A percentile compares a stretch with the other conserved stretches of the same genome.
Evolutionary conservation across 371 early-diverging fungal genomes (phyloP).

Genomic region (Saksenaea oblongispora): DNA sequence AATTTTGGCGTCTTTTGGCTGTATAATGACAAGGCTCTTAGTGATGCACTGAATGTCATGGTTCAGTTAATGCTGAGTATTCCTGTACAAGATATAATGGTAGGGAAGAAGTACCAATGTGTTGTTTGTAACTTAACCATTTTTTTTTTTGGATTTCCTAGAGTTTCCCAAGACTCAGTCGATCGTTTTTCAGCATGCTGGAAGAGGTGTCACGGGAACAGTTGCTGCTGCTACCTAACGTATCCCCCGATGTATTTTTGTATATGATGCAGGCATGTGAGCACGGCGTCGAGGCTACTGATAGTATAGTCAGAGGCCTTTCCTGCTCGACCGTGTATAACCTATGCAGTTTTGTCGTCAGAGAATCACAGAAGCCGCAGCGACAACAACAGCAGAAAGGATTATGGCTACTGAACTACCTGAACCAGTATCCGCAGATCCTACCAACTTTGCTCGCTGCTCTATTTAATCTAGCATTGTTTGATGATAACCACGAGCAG

Average conservation of each 20-base stretch:
- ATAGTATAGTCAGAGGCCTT: conserved; percentile 56
- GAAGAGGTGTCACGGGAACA: conserved; percentile 65
- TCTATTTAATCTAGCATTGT: conserved; percentile 70
- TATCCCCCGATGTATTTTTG: conserved; percentile 51
- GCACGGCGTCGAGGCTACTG: conserved; percentile 48
- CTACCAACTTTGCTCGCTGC: conserved; percentile 58
- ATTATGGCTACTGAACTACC: conserved; percentile 50
- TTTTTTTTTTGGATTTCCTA: no score
- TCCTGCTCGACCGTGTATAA: conserved; percentile 73
- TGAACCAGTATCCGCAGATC: conserved; percentile 52
- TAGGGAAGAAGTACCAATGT: conserved; percentile 29
- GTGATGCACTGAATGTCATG: conserved; percentile 59
- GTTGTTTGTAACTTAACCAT: no score
- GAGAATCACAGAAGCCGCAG: conserved; percentile 11
- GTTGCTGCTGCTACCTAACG: conserved; percentile 52
- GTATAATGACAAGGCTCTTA: conserved; percentile 82
- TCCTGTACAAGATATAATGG: conserved; percentile 72
- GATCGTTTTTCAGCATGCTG: conserved; percentile 56
- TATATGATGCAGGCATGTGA: conserved; percentile 58
- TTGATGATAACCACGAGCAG: conserved; percentile 76
- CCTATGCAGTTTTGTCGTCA: conserved; percentile 66
- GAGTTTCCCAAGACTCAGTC: conserved; percentile 64
- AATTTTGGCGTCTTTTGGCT: conserved; percentile 87
- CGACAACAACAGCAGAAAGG: background rate
- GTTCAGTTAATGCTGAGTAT: conserved; percentile 70